Evolutionary conservation across 2,329 filamentous ascomycete genomes (phyloP).

Genomic region (Aspergillus pseudoviridinutans): DNA sequence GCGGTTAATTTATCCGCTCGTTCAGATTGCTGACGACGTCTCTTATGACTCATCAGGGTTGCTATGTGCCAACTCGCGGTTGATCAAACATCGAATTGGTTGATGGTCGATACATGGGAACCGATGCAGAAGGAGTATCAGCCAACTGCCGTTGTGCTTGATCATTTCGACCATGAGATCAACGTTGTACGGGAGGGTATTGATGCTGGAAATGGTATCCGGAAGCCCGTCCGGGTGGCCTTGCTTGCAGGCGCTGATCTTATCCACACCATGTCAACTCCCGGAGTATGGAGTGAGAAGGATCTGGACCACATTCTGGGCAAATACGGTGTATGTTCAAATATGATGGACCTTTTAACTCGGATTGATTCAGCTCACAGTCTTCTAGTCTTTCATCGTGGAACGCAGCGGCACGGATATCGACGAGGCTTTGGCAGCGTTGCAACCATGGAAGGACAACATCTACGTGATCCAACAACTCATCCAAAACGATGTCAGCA

Average conservation of each 20-base stretch:
- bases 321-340: constrained; percentile 61
- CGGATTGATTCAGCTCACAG: constrained; percentile 4
- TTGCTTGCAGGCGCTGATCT: constrained; percentile 76
- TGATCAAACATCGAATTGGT: constrained; percentile 66
- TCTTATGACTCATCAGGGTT: constrained; percentile 45
- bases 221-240: constrained; percentile 68
- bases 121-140: constrained; percentile 80
- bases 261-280: constrained; percentile 67
- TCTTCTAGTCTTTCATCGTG: constrained; percentile 65
- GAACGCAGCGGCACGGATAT: constrained; percentile 85
- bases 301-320: constrained; percentile 87
- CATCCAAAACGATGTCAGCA: constrained; percentile 81
- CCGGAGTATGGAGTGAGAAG: constrained; percentile 73
- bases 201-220: constrained; percentile 60
- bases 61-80: constrained; percentile 85
- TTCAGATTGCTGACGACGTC: background rate
- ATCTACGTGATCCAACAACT: constrained; percentile 85
- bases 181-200: constrained; percentile 75
- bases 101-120: constrained; percentile 89
- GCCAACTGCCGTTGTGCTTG: constrained; percentile 82
- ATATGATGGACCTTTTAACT: background rate
- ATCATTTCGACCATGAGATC: constrained; percentile 88
- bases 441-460: constrained; percentile 80
- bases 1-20: background rate
- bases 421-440: constrained; percentile 76